Percentiles rank a stretch among this genome's conserved stretches.
Evolutionary conservation across 345 rosid genomes (phyloP).

Genomic region (Chamaenerion angustifolium): DNA sequence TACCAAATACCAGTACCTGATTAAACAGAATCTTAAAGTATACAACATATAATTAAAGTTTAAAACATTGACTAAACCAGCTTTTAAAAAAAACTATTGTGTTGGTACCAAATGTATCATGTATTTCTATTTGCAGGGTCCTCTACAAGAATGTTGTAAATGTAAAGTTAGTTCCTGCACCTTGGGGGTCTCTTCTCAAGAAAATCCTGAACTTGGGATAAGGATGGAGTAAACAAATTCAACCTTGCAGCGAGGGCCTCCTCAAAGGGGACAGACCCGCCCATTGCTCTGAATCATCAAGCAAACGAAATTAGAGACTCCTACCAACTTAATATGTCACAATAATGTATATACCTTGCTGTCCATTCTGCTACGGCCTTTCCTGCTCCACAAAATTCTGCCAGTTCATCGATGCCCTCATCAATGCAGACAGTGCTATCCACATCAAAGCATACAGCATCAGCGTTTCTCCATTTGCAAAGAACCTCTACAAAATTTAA

Average conservation of each 20-base stretch:
- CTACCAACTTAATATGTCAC: neutral
- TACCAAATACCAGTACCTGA: too few species aligned
- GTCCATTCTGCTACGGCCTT: conserved; percentile 96
- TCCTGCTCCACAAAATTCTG: conserved; percentile 97
- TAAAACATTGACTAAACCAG: too few species aligned
- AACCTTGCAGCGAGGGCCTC: conserved; percentile 88
- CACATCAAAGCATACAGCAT: conserved; percentile 93
- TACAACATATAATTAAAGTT: too few species aligned
- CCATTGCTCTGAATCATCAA: conserved; percentile 59
- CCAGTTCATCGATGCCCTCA: conserved; percentile 96
- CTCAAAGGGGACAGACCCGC: conserved; percentile 91
- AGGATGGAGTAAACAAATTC: conserved; percentile 73
- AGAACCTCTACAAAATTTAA: conserved; percentile 41
- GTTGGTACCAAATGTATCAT: too few species aligned
- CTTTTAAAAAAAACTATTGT: too few species aligned
- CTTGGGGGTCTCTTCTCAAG: conserved; percentile 68
- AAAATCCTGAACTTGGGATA: conserved; percentile 60
- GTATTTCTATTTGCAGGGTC: too few species aligned
- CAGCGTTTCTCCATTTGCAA: conserved; percentile 58
- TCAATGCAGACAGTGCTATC: conserved; percentile 95
- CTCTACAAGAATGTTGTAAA: neutral
- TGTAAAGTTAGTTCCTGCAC: conserved; percentile 21
- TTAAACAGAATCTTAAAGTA: too few species aligned
- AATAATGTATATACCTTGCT: conserved; percentile 41
- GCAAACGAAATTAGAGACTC: conserved; percentile 3